Evolutionary conservation across 177 flowering plant genomes (phyloP), one percentile per base, ranked within the genome.

Genomic region (Tripterygium wilfordii): DNA sequence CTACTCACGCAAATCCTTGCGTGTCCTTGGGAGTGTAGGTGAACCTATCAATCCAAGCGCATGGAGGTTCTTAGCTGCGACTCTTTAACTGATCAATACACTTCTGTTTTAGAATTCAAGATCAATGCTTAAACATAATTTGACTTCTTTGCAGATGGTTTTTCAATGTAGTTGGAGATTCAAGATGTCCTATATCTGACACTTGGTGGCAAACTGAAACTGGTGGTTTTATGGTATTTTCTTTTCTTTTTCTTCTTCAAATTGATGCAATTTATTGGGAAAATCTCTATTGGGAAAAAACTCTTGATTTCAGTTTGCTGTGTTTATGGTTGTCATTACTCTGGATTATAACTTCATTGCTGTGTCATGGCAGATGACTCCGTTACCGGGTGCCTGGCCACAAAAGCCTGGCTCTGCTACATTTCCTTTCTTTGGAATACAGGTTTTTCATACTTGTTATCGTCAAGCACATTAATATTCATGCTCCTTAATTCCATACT

Each of bases 151-250:
- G 2, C 68, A 94, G 99, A 74, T 94, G 99, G 99, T 94, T 70
- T 62, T 94, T 59, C 73, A 89, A 94, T 59, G 75, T 85, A 40
- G 88, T 94, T 58, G 99, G 99, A 54, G 85, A 87, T 41, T 67
- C 96, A 23, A 80, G 92, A 60, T 87, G 99, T 47, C 97, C 99
- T 37, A 94, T 94, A 57, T 89, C 97, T 33, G 99, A 94, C 61
- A 94, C 99, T 35, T 94, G 99, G 99, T 94, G 97, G 97, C 99
- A 94, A 71, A 94, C 99, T 26, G 99, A 94, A 70, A 94, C 97
- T 30, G 99, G 99, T 47, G 99, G 97, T 54, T 84, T 89, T 66
- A 74, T 94, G 99, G 99, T 87, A 35, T 30, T 62, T 37, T 2
- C 41, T 15, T 31, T n/a, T 22, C 1, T 40, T 36, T 17, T 4